These are phyloP conservation scores for Trypanosoma lewisi DNA, from an alignment of 208 protist genomes.

Conservation along the genomic window DNA sequence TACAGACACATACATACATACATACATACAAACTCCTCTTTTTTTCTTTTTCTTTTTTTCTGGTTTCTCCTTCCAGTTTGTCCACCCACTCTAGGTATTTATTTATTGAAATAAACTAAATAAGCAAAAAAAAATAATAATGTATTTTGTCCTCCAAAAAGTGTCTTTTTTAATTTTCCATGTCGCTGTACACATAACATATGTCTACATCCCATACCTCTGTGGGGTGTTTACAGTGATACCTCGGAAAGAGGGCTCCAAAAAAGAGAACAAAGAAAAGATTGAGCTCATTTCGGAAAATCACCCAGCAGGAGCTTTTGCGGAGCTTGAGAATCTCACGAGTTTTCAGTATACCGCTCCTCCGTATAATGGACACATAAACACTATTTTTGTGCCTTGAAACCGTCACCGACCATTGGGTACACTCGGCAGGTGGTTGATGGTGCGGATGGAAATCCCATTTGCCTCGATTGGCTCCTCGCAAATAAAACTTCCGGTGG, in stretches of 20 bases:
- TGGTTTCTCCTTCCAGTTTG: not conserved
- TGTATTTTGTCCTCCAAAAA: not conserved
- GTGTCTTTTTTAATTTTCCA: constrained; percentile 7
- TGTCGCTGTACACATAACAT: not conserved
- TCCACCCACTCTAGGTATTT: not conserved
- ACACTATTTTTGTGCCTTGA: constrained; percentile 67
- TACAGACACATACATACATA: not conserved
- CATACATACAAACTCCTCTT: not conserved
- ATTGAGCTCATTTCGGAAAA: constrained; percentile 3
- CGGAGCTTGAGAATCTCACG: constrained; percentile 32
- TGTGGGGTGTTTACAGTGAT: not conserved
- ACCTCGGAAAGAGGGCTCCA: not conserved
- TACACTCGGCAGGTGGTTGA: constrained; percentile 45
- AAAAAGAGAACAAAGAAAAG: not conserved
- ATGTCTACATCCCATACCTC: not conserved
- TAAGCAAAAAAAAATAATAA: too few relatives aligned
- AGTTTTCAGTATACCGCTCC: constrained; percentile 39
- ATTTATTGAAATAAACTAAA: not conserved
- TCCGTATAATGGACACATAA: constrained; percentile 53
- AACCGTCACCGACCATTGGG: constrained; percentile 32
- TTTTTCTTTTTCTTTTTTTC: constrained; percentile 5
- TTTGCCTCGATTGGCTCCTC: constrained; percentile 67
- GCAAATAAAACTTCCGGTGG: constrained; percentile 7
- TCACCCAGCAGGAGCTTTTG: not conserved
- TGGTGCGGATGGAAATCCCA: constrained; percentile 63